A percentile compares a stretch with the other conserved stretches of the same genome.
Evolutionary conservation across 441 rosid genomes (phyloP).

Genomic region (Macaranga tanarius): DNA sequence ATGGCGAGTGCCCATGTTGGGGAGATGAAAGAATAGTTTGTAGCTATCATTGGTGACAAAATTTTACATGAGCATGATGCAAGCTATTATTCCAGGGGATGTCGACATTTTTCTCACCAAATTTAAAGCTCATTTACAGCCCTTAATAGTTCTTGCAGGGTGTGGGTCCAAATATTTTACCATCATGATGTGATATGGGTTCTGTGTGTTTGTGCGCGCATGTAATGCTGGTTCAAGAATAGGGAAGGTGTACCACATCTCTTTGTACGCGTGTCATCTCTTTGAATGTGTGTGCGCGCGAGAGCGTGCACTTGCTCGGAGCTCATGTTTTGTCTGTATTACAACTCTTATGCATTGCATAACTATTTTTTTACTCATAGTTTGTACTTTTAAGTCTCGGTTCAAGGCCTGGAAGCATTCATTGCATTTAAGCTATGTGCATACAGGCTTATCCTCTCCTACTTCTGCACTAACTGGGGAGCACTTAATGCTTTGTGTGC

Average conservation of each 20-base stretch:
- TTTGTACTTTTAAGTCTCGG: too few relatives aligned
- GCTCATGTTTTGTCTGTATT: background rate
- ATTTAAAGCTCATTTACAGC: background rate
- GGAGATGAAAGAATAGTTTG: background rate
- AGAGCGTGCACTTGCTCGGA: background rate
- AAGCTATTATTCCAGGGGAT: background rate
- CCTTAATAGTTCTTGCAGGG: background rate
- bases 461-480: too few relatives aligned
- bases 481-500: background rate
- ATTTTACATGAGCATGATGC: background rate
- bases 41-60: background rate
- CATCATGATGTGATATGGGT: background rate
- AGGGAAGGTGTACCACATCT: background rate
- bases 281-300: background rate
- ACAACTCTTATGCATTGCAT: background rate
- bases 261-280: too few relatives aligned
- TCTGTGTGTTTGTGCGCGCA: background rate
- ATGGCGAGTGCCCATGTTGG: background rate
- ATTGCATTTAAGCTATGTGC: too few relatives aligned
- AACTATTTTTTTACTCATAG: background rate
- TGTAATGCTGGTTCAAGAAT: background rate
- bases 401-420: too few relatives aligned
- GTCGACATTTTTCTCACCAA: slow-evolving; percentile 12
- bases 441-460: too few relatives aligned
- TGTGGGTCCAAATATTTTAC: background rate